Evolutionary conservation across 768 basidiomycete species (phyloP), one percentile per base, ranked within the genome.

Genomic region (Hortiboletus campestris): DNA sequence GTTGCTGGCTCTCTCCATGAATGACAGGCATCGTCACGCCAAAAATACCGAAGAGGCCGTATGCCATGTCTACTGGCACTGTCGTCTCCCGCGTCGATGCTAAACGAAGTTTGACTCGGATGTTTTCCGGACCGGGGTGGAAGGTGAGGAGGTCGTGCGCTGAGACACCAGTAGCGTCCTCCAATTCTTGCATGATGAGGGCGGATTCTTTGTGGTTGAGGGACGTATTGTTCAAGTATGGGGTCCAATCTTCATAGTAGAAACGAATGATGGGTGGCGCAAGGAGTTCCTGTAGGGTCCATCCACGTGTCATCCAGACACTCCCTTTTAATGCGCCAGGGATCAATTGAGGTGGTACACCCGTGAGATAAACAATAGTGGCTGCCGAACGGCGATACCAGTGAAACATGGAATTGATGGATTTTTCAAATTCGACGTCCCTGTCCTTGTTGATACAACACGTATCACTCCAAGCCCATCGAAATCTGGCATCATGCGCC

Each of bases 401-500:
- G 1, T 43, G 40, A 53, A 67, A 66, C 64, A 66, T 66, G 20
- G 55, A 59, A 8, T 56, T 54, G 53, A 66, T 63, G 19, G 64
- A 58, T 5, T 51, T 48, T 19, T 36, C 59, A 32, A 67, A 53
- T 19, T 66, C 64, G 47, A 55, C 55, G 29, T 53, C 40, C 31
- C 50, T 61, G 31, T 45, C 19, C 53, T 63, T 66, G 47, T 66
- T n/a, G 16, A 66, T 66, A 25, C 64, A 66, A 34, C 64, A 65
- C 4, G 64, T 66, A 13, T 65, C 64, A 2, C 61, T 58, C 64
- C 64, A 65, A 4, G 61, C 61, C 64, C 64, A 66, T 40, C 58
- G 64, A 28, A 58, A 43, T 2, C 45, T 36, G 7, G 51, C 38
- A 20, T 55, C 40, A 8, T 47, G 52, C 2, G 50, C 64, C 11